A percentile compares a stretch with the other conserved stretches of the same genome.
These are phyloP conservation scores for Sphagnum fallax DNA, from an alignment of 228 moss, liverwort and hornwort species.

Conservation along the genomic window DNA sequence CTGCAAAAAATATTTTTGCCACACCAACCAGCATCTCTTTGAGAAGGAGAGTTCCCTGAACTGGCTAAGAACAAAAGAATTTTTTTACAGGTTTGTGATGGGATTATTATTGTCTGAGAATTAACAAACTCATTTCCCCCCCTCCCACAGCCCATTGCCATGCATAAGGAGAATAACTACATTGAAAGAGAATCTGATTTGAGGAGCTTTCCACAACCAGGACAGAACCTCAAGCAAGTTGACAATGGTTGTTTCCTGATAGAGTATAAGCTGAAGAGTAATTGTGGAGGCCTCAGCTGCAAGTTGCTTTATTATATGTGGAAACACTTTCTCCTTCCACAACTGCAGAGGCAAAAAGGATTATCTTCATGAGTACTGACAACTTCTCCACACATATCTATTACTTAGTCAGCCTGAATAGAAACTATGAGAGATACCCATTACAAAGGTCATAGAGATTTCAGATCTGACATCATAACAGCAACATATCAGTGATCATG, in stretches of 20 bases:
- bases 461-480: too few species aligned
- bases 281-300: slow-evolving; percentile 50
- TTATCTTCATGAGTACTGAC: too few species aligned
- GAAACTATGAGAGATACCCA: too few species aligned
- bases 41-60: not conserved
- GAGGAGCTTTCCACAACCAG: not conserved
- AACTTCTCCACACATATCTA: too few species aligned
- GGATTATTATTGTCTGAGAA: not conserved
- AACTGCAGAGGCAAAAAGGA: slow-evolving; percentile 22
- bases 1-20: slow-evolving; percentile 26
- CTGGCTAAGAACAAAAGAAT: not conserved
- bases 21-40: not conserved
- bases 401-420: too few species aligned
- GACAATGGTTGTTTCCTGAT: slow-evolving; percentile 77
- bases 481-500: too few species aligned
- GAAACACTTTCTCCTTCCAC: slow-evolving; percentile 76
- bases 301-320: slow-evolving; percentile 35
- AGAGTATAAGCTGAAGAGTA: slow-evolving; percentile 66
- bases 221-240: slow-evolving; percentile 73
- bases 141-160: not conserved
- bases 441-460: too few species aligned
- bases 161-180: not conserved
- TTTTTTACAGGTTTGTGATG: not conserved
- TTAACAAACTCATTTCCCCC: not conserved
- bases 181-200: not conserved